These are phyloP conservation scores for Neurospora sp. DNA, from an alignment of 2,329 filamentous ascomycete genomes.

Conservation along the genomic window DNA sequence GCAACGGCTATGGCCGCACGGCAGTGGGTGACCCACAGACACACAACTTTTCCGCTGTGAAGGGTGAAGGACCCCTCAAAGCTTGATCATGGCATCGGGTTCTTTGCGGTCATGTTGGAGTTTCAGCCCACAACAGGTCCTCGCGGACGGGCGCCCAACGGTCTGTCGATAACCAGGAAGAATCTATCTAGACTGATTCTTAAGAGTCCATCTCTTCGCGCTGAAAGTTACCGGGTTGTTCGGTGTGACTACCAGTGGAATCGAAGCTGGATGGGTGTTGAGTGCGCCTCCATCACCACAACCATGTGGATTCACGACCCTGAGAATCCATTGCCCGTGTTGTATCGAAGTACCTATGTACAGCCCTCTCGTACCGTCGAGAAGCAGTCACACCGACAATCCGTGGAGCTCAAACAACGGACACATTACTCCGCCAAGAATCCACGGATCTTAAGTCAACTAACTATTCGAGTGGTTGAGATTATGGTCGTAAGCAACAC, in stretches of 20 bases:
- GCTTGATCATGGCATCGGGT: neutral
- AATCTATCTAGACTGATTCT: neutral
- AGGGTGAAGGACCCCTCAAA: neutral
- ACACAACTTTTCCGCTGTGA: neutral
- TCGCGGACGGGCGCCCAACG: neutral
- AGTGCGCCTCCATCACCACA: neutral
- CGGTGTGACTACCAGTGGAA: neutral
- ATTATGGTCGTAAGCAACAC: neutral
- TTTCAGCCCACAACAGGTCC: neutral
- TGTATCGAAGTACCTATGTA: neutral
- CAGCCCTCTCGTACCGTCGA: neutral
- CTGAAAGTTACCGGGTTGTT: neutral
- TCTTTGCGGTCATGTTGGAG: neutral
- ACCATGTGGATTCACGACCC: neutral
- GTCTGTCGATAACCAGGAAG: neutral
- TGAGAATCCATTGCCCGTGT: neutral
- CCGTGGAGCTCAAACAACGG: neutral
- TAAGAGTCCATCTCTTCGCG: neutral
- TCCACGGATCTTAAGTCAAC: neutral
- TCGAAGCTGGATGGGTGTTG: neutral
- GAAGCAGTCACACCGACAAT: neutral
- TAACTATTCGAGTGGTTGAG: neutral
- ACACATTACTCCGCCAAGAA: neutral
- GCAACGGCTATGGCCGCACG: neutral
- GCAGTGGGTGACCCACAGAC: neutral